Evolutionary conservation across 2,329 filamentous ascomycete species (phyloP), one percentile per base, ranked within the genome.

Genomic region (Nemania sp.): DNA sequence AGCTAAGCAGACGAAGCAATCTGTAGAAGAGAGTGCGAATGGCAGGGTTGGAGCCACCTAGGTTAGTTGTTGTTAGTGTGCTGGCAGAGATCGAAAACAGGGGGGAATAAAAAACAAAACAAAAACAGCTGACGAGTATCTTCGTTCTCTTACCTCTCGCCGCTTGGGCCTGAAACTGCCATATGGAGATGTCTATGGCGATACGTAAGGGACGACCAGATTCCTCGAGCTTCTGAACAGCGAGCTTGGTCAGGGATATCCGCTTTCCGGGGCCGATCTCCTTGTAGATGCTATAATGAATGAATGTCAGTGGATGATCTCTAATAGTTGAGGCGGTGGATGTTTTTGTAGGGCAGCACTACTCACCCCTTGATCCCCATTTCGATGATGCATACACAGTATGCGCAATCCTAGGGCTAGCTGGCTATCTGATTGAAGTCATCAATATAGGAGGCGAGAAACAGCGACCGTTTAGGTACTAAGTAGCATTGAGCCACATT

Each of bases 151-250:
- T 54, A 67, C 68, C 92, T 78, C 87, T 87, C 17, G 90, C 90
- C 13, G 91, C 89, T 72, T 96, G 92, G 12, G 89, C 89, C 72
- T 99, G 95, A 72, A 97, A 98, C 46, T 97, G 90, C 95, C 95
- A 99, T 72, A 99, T 98, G 2, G 92, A 92, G 68, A 96, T 90
- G 73, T 99, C 95, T 65, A 99, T 90, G 40, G 95, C 95, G 48
- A 99, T 82, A 42, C 93, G 89, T 42, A 98, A 80, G 0, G 93
- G 93, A 1, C 88, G 84, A 21, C 84, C 83, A 11, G 86, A 87
- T 55, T 82, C 76, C 69, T 92, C 86, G 65, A 96, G 85, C 67
- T 91, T 89, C 49, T 92, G 86, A 47, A 92, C 82, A 32, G 93
- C 90, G 52, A 98, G 83, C 72, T 91, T 96, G 35, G 90, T 87